Conservation (phyloP, 2,329 filamentous ascomycete genomes). For the Phoma sp. region DNA sequence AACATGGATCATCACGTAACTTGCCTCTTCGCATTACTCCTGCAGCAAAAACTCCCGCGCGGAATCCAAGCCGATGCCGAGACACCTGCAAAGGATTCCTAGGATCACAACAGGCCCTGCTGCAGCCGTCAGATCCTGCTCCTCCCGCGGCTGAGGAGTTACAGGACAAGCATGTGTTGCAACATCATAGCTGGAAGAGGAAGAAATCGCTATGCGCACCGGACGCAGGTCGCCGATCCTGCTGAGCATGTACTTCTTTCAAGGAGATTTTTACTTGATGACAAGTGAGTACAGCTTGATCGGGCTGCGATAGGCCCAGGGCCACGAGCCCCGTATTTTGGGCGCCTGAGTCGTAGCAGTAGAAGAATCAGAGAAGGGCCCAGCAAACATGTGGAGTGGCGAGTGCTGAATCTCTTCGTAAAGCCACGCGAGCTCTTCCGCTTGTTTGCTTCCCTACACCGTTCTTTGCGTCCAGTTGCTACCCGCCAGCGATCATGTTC, state of each 20-base stretch:
- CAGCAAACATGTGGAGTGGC: slow-evolving; percentile 7
- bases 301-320: background rate
- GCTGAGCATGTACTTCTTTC: background rate
- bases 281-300: background rate
- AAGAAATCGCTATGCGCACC: slow-evolving; percentile 1
- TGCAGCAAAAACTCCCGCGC: slow-evolving; percentile 7
- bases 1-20: slow-evolving; percentile 5
- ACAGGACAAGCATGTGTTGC: slow-evolving; percentile 10
- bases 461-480: slow-evolving; percentile 4
- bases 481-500: slow-evolving; percentile 12
- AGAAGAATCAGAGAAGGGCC: slow-evolving; percentile 5
- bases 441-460: slow-evolving; percentile 5
- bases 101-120: slow-evolving; percentile 2
- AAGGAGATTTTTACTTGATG: background rate
- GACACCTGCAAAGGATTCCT: background rate
- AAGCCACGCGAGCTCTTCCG: background rate
- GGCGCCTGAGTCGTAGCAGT: slow-evolving; percentile 1
- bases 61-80: background rate
- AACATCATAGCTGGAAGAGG: background rate
- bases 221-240: background rate
- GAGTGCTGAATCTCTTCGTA: background rate
- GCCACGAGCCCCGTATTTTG: background rate
- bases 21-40: slow-evolving; percentile 1
- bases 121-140: slow-evolving; percentile 4
- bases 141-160: slow-evolving; percentile 1